phyloP scores from a whole-genome alignment of 345 rosid genomes.

The Erucastrum elatum region DNA sequence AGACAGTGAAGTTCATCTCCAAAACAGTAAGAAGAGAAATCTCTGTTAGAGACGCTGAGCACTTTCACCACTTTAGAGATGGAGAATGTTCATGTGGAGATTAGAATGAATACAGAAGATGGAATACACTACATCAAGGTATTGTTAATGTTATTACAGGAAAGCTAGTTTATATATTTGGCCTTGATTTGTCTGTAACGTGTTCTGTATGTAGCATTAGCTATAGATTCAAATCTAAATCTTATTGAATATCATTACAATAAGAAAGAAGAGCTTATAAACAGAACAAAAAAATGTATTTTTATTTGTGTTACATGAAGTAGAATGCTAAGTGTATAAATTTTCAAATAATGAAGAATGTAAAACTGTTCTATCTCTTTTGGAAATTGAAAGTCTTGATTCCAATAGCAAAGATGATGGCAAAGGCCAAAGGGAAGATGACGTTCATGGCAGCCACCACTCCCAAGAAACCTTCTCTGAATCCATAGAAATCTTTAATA shows the following conservation, averaged over 20 bases:
- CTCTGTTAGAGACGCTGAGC: slow-evolving; percentile 74
- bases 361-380: slow-evolving; percentile 40
- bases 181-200: slow-evolving; percentile 27
- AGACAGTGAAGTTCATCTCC: slow-evolving; percentile 64
- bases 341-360: neutral
- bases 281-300: neutral
- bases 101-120: slow-evolving; percentile 19
- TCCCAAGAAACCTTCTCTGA: slow-evolving; percentile 54
- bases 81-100: slow-evolving; percentile 83
- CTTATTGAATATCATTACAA: slow-evolving; percentile 18
- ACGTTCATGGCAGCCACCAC: slow-evolving; percentile 53
- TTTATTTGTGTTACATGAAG: slow-evolving; percentile 3
- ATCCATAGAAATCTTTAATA: slow-evolving; percentile 57
- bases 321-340: neutral
- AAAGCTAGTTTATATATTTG: slow-evolving; percentile 9
- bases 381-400: slow-evolving; percentile 80
- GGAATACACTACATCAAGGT: slow-evolving; percentile 7
- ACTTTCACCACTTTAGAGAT: slow-evolving; percentile 74
- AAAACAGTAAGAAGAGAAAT: slow-evolving; percentile 72
- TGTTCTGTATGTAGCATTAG: slow-evolving; percentile 34
- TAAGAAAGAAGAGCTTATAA: slow-evolving; percentile 13
- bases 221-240: slow-evolving; percentile 12
- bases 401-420: slow-evolving; percentile 66
- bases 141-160: slow-evolving; percentile 21
- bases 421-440: slow-evolving; percentile 54